These are phyloP conservation scores for Acer saccharum DNA, from an alignment of 345 rosid genomes.

Conservation along the genomic window DNA sequence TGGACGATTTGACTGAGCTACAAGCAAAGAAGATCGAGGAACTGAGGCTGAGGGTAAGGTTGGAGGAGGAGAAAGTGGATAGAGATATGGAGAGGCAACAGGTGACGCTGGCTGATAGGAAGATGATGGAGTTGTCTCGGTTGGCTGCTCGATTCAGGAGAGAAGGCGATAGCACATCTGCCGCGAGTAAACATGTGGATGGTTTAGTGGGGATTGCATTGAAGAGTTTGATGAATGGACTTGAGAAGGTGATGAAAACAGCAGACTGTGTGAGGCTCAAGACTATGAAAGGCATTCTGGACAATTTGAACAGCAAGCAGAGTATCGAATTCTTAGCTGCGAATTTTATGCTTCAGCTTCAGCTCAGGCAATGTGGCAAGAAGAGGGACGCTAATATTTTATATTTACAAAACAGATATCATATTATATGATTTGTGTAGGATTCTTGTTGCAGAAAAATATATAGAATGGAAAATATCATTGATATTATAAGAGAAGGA, in stretches of 20 bases:
- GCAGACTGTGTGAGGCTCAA: constrained; percentile 84
- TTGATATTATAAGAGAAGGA: too few species aligned
- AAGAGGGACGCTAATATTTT: constrained; percentile 3
- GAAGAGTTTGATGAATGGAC: constrained; percentile 39
- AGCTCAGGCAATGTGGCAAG: constrained; percentile 53
- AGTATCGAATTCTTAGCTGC: constrained; percentile 65
- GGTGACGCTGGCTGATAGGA: constrained; percentile 64
- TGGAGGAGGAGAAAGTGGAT: constrained; percentile 74
- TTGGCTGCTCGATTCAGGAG: constrained; percentile 29
- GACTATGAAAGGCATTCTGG: constrained; percentile 74
- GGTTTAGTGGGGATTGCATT: constrained; percentile 53
- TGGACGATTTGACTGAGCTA: constrained; percentile 43
- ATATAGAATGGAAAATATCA: too few species aligned
- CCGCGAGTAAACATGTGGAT: constrained; percentile 16
- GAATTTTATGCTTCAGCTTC: constrained; percentile 51
- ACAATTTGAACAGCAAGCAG: constrained; percentile 58
- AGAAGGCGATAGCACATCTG: constrained; percentile 9
- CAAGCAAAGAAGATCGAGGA: constrained; percentile 56
- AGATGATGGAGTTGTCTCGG: constrained; percentile 63
- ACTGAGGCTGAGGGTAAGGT: constrained; percentile 52
- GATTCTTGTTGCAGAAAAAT: too few species aligned
- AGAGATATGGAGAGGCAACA: constrained; percentile 89
- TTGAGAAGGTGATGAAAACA: constrained; percentile 72
- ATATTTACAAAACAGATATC: too few species aligned
- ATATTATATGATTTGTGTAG: too few species aligned